These are phyloP conservation scores for Trichoderma orchidacearum DNA, from an alignment of 495 filamentous ascomycete genomes.

Conservation along the genomic window DNA sequence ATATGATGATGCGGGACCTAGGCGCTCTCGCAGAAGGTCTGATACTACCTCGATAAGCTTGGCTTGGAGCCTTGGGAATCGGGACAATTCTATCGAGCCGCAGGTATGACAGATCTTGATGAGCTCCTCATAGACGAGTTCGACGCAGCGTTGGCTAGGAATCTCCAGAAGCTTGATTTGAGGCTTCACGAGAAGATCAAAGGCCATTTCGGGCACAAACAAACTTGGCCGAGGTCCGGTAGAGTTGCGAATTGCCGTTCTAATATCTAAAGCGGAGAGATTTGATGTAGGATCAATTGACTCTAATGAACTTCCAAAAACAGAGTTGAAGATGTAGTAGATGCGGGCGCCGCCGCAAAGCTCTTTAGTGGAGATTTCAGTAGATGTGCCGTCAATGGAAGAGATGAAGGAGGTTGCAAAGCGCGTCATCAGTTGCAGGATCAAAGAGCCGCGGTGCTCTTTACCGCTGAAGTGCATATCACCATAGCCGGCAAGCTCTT, in stretches of 20 bases:
- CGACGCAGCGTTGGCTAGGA: constrained; percentile 93
- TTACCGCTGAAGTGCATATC: constrained; percentile 97
- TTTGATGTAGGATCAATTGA: constrained; percentile 92
- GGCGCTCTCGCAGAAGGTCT: constrained; percentile 81
- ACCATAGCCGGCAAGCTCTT: constrained; percentile 95
- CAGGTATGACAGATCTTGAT: constrained; percentile 99
- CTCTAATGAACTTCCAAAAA: constrained; percentile 94
- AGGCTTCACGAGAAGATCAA: constrained; percentile 93
- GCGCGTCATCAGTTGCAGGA: constrained; percentile 94
- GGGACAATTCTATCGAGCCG: constrained; percentile 80
- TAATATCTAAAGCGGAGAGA: constrained; percentile 89
- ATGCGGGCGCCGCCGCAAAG: constrained; percentile 93
- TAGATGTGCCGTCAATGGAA: constrained; percentile 95
- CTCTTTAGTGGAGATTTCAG: constrained; percentile 97
- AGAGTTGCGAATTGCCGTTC: constrained; percentile 96
- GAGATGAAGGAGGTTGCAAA: constrained; percentile 98
- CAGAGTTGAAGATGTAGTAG: constrained; percentile 99
- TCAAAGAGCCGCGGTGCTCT: constrained; percentile 87
- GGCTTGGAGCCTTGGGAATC: constrained; percentile 87
- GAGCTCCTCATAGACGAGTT: constrained; percentile 95
- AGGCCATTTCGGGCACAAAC: constrained; percentile 94
- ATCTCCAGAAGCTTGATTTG: constrained; percentile 95
- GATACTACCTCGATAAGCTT: constrained; percentile 98
- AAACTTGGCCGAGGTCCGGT: constrained; percentile 90
- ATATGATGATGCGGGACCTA: constrained; percentile 78